phyloP scores from a whole-genome alignment of 805 yeast species.

The Wickerhamomyces queroliae region DNA sequence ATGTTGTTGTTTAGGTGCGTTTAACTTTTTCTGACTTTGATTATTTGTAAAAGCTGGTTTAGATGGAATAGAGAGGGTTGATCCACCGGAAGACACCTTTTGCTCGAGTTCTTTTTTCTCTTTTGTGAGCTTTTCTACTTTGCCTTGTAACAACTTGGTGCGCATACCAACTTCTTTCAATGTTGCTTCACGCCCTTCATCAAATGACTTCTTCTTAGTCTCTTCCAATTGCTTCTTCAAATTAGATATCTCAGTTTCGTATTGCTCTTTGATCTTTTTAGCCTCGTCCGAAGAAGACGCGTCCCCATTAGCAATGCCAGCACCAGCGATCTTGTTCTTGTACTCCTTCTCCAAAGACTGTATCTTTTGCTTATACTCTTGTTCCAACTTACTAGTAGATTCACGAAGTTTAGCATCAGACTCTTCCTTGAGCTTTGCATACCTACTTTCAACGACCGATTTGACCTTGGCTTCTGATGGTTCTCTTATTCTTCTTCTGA shows the following conservation, averaged over 20 bases:
- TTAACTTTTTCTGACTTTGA: not conserved
- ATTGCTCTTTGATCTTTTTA: constrained; percentile 17
- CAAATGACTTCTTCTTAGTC: constrained; percentile 11
- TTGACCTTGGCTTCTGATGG: constrained; percentile 31
- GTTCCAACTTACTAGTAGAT: constrained; percentile 6
- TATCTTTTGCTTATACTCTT: constrained; percentile 22
- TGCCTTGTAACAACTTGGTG: constrained; percentile 34
- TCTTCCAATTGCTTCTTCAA: constrained; percentile 24
- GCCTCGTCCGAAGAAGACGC: not conserved
- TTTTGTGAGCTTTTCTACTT: constrained; percentile 29
- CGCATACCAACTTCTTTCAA: constrained; percentile 31
- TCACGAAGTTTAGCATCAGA: constrained; percentile 21
- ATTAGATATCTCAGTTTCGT: constrained; percentile 24
- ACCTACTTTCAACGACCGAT: constrained; percentile 19
- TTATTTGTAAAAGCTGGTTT: not conserved
- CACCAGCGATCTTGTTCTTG: constrained; percentile 13
- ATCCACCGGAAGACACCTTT: constrained; percentile 18
- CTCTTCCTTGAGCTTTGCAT: constrained; percentile 22
- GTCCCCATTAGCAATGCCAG: constrained; percentile 24
- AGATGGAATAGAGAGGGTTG: constrained; percentile 1
- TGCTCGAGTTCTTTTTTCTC: constrained; percentile 32
- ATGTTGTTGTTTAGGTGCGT: not conserved
- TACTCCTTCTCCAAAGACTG: constrained; percentile 11
- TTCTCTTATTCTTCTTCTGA: constrained; percentile 29
- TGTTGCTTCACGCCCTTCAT: constrained; percentile 20